phyloP scores from a whole-genome alignment of 805 yeast genomes.

The Hanseniaspora valbyensis region DNA sequence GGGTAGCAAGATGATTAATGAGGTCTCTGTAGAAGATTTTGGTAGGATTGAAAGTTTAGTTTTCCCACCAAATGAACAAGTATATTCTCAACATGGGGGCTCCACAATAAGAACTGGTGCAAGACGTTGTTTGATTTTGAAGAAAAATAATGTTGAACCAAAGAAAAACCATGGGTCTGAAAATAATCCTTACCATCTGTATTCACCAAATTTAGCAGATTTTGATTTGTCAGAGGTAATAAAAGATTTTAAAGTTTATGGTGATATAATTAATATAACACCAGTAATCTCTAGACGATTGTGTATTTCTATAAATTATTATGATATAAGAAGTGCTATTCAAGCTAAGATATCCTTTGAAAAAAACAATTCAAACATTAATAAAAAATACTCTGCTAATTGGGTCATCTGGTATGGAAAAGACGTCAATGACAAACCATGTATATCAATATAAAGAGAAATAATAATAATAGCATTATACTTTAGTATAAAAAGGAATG shows the following conservation, averaged over 20 bases:
- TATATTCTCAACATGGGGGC: conserved; percentile 15
- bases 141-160: conserved; percentile 27
- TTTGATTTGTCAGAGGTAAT: conserved; percentile 37
- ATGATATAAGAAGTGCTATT: conserved; percentile 50
- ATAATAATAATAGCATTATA: background rate
- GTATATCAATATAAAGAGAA: conserved; percentile 20
- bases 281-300: conserved; percentile 59
- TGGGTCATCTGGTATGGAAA: conserved; percentile 61
- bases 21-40: conserved; percentile 14
- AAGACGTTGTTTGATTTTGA: conserved; percentile 45
- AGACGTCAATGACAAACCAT: conserved; percentile 53
- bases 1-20: conserved; percentile 25
- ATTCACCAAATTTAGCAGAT: conserved; percentile 36
- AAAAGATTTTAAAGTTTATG: conserved; percentile 45
- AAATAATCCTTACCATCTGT: conserved; percentile 15
- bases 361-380: conserved; percentile 28
- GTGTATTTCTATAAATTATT: conserved; percentile 50
- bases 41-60: conserved; percentile 18
- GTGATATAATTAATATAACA: conserved; percentile 47
- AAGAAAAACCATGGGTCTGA: conserved; percentile 14
- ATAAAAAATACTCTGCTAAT: conserved; percentile 36
- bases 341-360: conserved; percentile 42
- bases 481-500: no score
- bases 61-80: conserved; percentile 15
- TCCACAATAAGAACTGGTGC: conserved; percentile 38